Evolutionary conservation across 495 filamentous ascomycete genomes (phyloP), one percentile per base, ranked within the genome.

Genomic region (Talaromyces stipitatus): DNA sequence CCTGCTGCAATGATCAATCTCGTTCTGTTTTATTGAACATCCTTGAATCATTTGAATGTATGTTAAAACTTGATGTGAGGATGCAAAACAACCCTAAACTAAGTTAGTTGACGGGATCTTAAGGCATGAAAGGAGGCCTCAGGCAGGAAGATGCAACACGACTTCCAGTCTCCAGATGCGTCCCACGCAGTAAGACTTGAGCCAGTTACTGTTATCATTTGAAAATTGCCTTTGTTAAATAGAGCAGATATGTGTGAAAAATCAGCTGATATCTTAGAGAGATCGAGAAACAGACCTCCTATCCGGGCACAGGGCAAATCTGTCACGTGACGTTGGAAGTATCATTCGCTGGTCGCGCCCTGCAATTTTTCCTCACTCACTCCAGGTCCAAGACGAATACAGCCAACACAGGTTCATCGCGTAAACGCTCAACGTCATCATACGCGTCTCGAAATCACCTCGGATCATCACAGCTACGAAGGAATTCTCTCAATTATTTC

Each of bases 331-430:
- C n/a, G 18, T 16, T 18, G 16, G 9, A 41, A 8, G n/a, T 7
- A 16, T 20, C 36, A 41, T 41, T 41, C 36, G 36, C 36, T 41
- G 36, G 8, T 22, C 28, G 50, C 51, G 32, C 29, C n/a, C 51
- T 54, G 51, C 51, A 28, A 54, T 54, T 54, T 47, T 47, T 47
- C 43, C 2, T 26, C 12, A 11, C 24, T 18, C 43, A 47, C 43
- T 46, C 43, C 11, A 23, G 20, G 14, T 32, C 29, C 9, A 14
- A 23, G 43, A 47, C 18, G 43, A 47, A 26, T 20, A 26, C 43
- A 0, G 20, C 43, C 20, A 47, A 2, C 12, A 4, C 43, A 47
- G 18, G 22, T 47, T 47, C 43, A 47, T 47, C 43, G 43, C 43
- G 24, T 26, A 12, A 26, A n/a, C 20, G 18, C 43, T 26, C 9